phyloP scores from a whole-genome alignment of 2,329 filamentous ascomycete species.

The Nigrospora osmanthi region DNA sequence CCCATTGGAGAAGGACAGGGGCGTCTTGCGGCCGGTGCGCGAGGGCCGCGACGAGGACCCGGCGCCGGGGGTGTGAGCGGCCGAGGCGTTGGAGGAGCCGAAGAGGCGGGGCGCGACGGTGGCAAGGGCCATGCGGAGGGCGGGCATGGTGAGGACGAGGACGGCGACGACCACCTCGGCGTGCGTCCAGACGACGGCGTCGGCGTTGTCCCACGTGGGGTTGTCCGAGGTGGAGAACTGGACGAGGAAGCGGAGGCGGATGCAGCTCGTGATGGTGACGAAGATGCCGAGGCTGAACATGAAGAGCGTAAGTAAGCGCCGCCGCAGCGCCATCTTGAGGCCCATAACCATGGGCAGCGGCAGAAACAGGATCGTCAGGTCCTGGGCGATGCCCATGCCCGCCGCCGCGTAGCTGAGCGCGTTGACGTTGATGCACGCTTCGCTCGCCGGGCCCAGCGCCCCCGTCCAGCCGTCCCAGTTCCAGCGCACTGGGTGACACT shows the following conservation, averaged over 20 bases:
- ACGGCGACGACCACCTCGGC: constrained; percentile 3
- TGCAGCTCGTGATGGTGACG: constrained; percentile 3
- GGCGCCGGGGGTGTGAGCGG: too few species aligned
- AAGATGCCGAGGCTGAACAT: constrained; percentile 9
- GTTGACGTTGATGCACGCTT: constrained; percentile 5
- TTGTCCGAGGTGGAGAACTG: constrained; percentile 3
- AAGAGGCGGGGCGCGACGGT: background rate
- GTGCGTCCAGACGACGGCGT: constrained; percentile 5
- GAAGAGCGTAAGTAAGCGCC: constrained; percentile 2
- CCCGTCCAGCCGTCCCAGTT: constrained; percentile 8
- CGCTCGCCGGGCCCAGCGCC: background rate
- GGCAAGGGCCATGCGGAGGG: background rate
- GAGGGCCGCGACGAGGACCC: too few species aligned
- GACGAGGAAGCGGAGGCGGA: constrained; percentile 5
- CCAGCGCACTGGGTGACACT: constrained; percentile 4
- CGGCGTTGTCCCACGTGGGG: constrained; percentile 5
- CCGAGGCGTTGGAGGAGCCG: background rate
- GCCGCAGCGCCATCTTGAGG: constrained; percentile 3
- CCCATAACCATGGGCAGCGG: constrained; percentile 4
- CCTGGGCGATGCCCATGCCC: constrained; percentile 5
- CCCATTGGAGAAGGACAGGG: too few species aligned
- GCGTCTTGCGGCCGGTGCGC: too few species aligned
- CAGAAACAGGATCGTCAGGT: constrained; percentile 5
- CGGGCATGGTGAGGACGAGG: constrained; percentile 6
- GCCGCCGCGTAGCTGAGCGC: constrained; percentile 1